Conservation (phyloP, 306 rosid species). For the Sicyos edulis region DNA sequence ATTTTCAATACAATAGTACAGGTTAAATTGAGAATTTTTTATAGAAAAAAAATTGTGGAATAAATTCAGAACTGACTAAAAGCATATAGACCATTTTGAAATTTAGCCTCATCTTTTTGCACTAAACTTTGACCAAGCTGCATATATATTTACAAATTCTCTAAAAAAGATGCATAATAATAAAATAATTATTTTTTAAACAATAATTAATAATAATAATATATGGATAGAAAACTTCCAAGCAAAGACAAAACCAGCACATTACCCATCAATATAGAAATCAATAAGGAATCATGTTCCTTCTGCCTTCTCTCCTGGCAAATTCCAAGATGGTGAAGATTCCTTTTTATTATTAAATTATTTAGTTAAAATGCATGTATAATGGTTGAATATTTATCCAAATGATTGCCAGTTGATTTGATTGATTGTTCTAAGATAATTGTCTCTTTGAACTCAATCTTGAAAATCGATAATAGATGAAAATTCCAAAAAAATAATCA, state of each 20-base stretch:
- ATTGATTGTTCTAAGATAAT: too few species aligned
- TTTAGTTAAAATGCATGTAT: too few species aligned
- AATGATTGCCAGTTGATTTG: too few species aligned
- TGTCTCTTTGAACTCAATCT: too few species aligned
- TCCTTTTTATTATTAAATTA: background rate
- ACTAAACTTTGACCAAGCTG: background rate
- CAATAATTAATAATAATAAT: background rate
- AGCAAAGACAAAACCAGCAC: constrained; percentile 4
- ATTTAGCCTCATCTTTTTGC: background rate
- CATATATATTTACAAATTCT: background rate
- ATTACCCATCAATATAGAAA: background rate
- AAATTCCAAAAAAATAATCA: too few species aligned
- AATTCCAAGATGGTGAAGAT: background rate
- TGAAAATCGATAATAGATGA: too few species aligned
- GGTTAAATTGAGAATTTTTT: too few species aligned
- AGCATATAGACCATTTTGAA: background rate
- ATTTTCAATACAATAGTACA: too few species aligned
- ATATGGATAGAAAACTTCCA: background rate
- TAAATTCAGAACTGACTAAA: too few species aligned
- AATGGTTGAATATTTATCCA: too few species aligned
- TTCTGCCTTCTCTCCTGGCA: background rate
- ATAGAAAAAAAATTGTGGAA: too few species aligned
- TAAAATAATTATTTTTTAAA: background rate
- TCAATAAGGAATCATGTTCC: background rate
- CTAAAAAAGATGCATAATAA: background rate